Evolutionary conservation across 228 moss, liverwort and hornwort species (phyloP).

Genomic region (Sphagnum magellanicum): DNA sequence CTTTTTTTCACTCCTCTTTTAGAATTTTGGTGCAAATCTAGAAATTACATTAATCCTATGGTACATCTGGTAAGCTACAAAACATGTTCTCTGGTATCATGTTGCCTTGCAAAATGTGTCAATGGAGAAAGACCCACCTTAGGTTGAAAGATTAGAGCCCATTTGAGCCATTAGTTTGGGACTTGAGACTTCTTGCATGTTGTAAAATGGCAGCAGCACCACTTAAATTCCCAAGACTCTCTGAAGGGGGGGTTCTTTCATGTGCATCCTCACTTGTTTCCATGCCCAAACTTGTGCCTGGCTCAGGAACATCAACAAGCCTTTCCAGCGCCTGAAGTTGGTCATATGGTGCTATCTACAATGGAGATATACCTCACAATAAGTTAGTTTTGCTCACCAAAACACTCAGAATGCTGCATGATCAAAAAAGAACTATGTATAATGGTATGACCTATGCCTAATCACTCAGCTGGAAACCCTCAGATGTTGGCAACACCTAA

Average conservation of each 20-base stretch:
- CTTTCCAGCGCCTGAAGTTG: constrained; percentile 77
- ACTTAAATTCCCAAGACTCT: constrained; percentile 18
- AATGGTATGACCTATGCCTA: neutral
- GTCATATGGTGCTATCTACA: constrained; percentile 89
- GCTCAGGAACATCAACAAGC: constrained; percentile 67
- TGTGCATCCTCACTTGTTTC: constrained; percentile 1
- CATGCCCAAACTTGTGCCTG: constrained; percentile 9
- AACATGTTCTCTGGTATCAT: too few species aligned
- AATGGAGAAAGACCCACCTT: too few species aligned
- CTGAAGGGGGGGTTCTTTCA: neutral
- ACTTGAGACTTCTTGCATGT: constrained; percentile 27
- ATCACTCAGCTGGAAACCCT: neutral
- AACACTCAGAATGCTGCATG: too few species aligned
- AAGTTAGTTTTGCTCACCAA: too few species aligned
- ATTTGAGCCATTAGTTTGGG: too few species aligned
- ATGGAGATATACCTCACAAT: neutral
- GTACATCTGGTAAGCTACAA: too few species aligned
- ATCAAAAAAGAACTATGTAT: neutral
- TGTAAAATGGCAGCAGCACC: constrained; percentile 42
- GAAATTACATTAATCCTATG: too few species aligned
- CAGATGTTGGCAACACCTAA: too few species aligned
- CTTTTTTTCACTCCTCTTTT: too few species aligned
- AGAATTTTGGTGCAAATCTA: too few species aligned
- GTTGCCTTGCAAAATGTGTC: too few species aligned
- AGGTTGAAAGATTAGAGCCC: too few species aligned